Conservation (phyloP, 106 monocot genomes). For the Alisma plantagoaquatica region DNA sequence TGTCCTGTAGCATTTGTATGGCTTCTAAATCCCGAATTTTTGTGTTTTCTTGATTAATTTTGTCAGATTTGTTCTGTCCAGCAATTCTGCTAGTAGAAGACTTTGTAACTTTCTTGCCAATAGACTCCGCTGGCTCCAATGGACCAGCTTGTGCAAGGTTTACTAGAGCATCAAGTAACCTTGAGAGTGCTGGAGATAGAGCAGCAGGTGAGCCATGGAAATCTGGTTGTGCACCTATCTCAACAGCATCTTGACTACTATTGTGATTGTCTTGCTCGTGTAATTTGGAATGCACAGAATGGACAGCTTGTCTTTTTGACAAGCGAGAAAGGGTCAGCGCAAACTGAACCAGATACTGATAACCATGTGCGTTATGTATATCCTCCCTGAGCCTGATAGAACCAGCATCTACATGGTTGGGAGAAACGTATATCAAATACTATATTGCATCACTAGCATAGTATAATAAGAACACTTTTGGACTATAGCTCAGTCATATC, state of each 20-base stretch:
- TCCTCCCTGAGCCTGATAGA: constrained; percentile 69
- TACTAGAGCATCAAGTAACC: constrained; percentile 94
- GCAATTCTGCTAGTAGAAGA: constrained; percentile 30
- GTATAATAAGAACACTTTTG: too few relatives aligned
- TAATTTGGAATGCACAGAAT: constrained; percentile 20
- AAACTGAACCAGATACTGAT: constrained; percentile 98
- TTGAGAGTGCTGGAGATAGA: constrained; percentile 69
- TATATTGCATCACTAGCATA: too few relatives aligned
- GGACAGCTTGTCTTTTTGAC: constrained; percentile 30
- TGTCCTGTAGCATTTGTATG: constrained; percentile 98
- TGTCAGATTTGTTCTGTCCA: constrained; percentile 56
- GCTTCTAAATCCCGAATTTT: constrained; percentile 94
- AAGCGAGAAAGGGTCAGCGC: constrained; percentile 66
- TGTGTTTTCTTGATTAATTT: constrained; percentile 50
- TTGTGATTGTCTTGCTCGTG: constrained; percentile 3
- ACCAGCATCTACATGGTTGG: constrained; percentile 81
- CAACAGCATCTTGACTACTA: not conserved
- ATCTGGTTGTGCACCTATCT: constrained; percentile 23
- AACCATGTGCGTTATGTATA: constrained; percentile 99
- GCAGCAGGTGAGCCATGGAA: constrained; percentile 30
- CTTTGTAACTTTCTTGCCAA: constrained; percentile 35
- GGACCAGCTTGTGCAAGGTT: constrained; percentile 90
- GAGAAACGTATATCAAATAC: too few relatives aligned
- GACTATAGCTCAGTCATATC: too few relatives aligned
- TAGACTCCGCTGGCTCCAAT: constrained; percentile 22